A percentile compares a stretch with the other conserved stretches of the same genome.
phyloP scores from a whole-genome alignment of 2,329 filamentous ascomycete genomes.

The Diplodia corticola region DNA sequence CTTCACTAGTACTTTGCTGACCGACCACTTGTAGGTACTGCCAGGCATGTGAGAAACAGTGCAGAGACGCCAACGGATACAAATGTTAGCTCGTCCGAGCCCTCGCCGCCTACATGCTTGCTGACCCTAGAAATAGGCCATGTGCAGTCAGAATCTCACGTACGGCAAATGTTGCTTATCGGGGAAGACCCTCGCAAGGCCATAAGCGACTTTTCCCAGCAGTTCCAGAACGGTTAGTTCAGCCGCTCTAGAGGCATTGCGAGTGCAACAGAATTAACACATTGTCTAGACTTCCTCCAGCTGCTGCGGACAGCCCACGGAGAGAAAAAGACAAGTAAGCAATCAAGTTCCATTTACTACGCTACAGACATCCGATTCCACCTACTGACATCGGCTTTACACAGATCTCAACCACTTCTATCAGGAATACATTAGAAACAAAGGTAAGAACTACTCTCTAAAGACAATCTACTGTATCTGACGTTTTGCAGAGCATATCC shows the following conservation, averaged over 20 bases:
- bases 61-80: constrained; percentile 85
- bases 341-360: too few species aligned
- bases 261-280: too few species aligned
- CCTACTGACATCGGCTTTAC: too few species aligned
- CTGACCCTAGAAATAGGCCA: too few species aligned
- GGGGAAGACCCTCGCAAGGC: constrained; percentile 83
- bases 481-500: constrained; percentile 59
- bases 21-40: constrained; percentile 59
- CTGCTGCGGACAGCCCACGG: constrained; percentile 81
- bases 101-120: too few species aligned
- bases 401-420: constrained; percentile 84
- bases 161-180: constrained; percentile 84
- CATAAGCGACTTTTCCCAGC: constrained; percentile 77
- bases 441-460: constrained; percentile 25
- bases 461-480: not conserved
- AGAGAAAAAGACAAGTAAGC: constrained; percentile 71
- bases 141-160: constrained; percentile 66
- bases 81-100: constrained; percentile 51
- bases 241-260: too few species aligned
- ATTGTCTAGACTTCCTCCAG: constrained; percentile 75
- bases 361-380: too few species aligned
- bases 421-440: constrained; percentile 79
- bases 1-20: too few species aligned
- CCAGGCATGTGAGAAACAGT: constrained; percentile 72
- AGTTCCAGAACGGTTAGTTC: constrained; percentile 62